Conservation (phyloP, 306 rosid species). For the Lathyrus aphaca region DNA sequence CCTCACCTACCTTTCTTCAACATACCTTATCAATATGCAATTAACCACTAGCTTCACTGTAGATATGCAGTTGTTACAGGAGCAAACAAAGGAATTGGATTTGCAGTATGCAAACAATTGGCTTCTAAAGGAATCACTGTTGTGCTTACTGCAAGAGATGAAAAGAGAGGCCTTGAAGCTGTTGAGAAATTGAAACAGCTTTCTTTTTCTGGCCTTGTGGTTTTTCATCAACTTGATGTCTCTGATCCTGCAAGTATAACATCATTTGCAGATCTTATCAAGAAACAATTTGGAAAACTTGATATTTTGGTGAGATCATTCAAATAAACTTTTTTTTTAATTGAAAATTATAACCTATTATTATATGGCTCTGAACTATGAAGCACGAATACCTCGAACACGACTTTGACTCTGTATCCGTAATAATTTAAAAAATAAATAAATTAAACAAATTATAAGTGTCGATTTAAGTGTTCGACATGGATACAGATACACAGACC, state of each 20-base stretch:
- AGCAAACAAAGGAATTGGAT: constrained; percentile 49
- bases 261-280: constrained; percentile 41
- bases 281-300: constrained; percentile 46
- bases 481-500: no score
- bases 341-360: no score
- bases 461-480: no score
- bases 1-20: not conserved
- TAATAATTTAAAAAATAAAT: no score
- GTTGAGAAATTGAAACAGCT: constrained; percentile 37
- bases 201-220: constrained; percentile 34
- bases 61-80: constrained; percentile 53
- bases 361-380: no score
- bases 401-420: no score
- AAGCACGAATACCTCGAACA: no score
- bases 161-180: constrained; percentile 43
- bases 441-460: no score
- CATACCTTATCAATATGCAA: not conserved
- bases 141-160: constrained; percentile 46
- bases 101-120: constrained; percentile 43
- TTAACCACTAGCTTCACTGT: no score
- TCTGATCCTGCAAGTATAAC: constrained; percentile 43
- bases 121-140: constrained; percentile 47
- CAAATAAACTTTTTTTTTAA: not conserved
- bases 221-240: constrained; percentile 49
- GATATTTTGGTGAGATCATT: constrained; percentile 50